phyloP scores from a whole-genome alignment of 129 eudicot species.

The Centrapalus pauciflorus region DNA sequence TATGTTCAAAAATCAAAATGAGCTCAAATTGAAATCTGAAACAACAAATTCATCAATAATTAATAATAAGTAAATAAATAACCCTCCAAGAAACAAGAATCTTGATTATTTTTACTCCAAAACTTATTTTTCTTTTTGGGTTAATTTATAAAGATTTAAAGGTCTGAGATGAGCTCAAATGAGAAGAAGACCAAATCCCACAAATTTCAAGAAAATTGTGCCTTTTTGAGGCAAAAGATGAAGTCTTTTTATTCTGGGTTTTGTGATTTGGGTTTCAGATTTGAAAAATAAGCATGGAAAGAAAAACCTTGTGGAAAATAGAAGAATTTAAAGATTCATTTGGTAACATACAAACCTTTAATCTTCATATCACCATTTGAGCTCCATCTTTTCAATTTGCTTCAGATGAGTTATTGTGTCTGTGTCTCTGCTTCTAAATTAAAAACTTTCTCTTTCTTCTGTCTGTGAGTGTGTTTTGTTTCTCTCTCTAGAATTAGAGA shows the following conservation, averaged over 20 bases:
- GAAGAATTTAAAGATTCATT: conserved; percentile 11
- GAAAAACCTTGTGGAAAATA: not conserved
- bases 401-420: too few species aligned
- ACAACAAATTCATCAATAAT: not conserved
- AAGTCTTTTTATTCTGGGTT: conserved; percentile 24
- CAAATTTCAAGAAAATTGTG: conserved; percentile 18
- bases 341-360: conserved; percentile 14
- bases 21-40: conserved; percentile 3
- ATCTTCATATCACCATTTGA: conserved; percentile 48
- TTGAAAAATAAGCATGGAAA: conserved; percentile 8
- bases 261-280: conserved; percentile 25
- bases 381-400: conserved; percentile 28
- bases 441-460: conserved; percentile 18
- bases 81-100: conserved; percentile 10
- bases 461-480: too few species aligned
- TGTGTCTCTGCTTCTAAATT: not conserved
- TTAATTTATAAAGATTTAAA: not conserved
- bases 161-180: conserved; percentile 7
- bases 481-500: conserved; percentile 29
- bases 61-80: not conserved
- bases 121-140: not conserved
- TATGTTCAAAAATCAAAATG: conserved; percentile 14
- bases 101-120: not conserved
- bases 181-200: not conserved
- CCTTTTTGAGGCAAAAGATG: conserved; percentile 19